A percentile compares a stretch with the other conserved stretches of the same genome.
phyloP scores from a whole-genome alignment of 2,329 filamentous ascomycete species.

The Tolypocladium cylindrosporum region DNA sequence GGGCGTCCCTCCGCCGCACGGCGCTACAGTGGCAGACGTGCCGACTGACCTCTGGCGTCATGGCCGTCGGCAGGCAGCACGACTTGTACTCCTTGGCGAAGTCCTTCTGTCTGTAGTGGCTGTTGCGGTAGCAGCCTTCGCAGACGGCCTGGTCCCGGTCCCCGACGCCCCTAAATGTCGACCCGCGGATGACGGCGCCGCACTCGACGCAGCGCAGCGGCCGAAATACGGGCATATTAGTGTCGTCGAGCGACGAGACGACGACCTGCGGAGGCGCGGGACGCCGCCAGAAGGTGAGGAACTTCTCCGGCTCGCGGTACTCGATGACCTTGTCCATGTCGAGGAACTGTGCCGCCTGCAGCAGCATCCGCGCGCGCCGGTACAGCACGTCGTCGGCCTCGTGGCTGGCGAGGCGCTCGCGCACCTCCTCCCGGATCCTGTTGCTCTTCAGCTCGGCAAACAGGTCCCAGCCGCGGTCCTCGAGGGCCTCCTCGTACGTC shows the following conservation, averaged over 20 bases:
- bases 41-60: slow-evolving; percentile 13
- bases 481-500: slow-evolving; percentile 12
- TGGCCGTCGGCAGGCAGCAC: slow-evolving; percentile 14
- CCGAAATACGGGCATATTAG: slow-evolving; percentile 8
- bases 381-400: slow-evolving; percentile 2
- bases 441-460: slow-evolving; percentile 13
- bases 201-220: slow-evolving; percentile 10
- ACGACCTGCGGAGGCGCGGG: slow-evolving; percentile 14
- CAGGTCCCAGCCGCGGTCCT: slow-evolving; percentile 11
- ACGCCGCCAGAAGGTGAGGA: slow-evolving; percentile 14
- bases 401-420: slow-evolving; percentile 2
- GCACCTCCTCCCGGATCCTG: slow-evolving; percentile 4
- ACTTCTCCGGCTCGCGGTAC: slow-evolving; percentile 14
- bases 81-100: slow-evolving; percentile 24
- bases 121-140: slow-evolving; percentile 21
- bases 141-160: slow-evolving; percentile 12
- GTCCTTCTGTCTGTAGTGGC: slow-evolving; percentile 14
- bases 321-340: slow-evolving; percentile 29
- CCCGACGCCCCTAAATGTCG: slow-evolving; percentile 11
- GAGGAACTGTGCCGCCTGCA: slow-evolving; percentile 22
- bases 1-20: slow-evolving; percentile 8
- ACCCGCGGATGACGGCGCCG: slow-evolving; percentile 9
- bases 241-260: slow-evolving; percentile 4
- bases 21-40: slow-evolving; percentile 15
- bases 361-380: slow-evolving; percentile 17